Evolutionary conservation across 2,329 filamentous ascomycete species (phyloP).

Genomic region (Arthrobotrys megalospora): DNA sequence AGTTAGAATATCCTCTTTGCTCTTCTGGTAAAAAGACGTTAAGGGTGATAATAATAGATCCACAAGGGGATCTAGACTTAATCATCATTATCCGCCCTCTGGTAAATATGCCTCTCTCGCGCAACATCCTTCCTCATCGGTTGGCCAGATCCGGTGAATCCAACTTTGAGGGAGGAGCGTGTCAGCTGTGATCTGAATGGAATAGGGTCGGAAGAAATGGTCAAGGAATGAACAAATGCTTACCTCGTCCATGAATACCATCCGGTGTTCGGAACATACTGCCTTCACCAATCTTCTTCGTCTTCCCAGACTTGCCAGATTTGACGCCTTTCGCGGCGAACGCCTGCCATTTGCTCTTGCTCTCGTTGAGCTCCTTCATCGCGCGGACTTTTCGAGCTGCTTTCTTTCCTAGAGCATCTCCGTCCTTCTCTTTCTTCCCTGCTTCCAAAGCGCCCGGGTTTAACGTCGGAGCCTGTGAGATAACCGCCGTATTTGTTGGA

Average conservation of each 20-base stretch:
- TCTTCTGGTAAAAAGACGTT: slow-evolving; percentile 33
- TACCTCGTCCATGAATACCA: slow-evolving; percentile 87
- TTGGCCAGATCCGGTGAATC: slow-evolving; percentile 95
- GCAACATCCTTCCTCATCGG: slow-evolving; percentile 90
- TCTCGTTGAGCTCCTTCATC: slow-evolving; percentile 89
- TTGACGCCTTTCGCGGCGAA: slow-evolving; percentile 81
- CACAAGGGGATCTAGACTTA: slow-evolving; percentile 53
- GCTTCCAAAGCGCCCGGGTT: slow-evolving; percentile 75
- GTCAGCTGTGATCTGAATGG: slow-evolving; percentile 14
- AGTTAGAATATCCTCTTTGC: slow-evolving; percentile 60
- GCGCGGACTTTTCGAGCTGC: slow-evolving; percentile 85
- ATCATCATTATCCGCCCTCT: slow-evolving; percentile 80
- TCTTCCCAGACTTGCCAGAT: slow-evolving; percentile 76
- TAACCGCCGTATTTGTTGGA: slow-evolving; percentile 71
- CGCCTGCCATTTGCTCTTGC: slow-evolving; percentile 94
- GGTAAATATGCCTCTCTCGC: slow-evolving; percentile 86
- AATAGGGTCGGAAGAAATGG: slow-evolving; percentile 26
- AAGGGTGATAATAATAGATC: slow-evolving; percentile 50
- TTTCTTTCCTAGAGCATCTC: slow-evolving; percentile 78
- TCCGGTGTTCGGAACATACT: slow-evolving; percentile 98
- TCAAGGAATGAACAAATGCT: slow-evolving; percentile 64
- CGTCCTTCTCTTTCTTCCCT: slow-evolving; percentile 76
- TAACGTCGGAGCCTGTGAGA: slow-evolving; percentile 78
- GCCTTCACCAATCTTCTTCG: slow-evolving; percentile 79
- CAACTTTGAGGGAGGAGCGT: slow-evolving; percentile 74